These are phyloP conservation scores for Sanghuangporus sanghuang DNA, from an alignment of 1,284 basidiomycete genomes.

Conservation along the genomic window DNA sequence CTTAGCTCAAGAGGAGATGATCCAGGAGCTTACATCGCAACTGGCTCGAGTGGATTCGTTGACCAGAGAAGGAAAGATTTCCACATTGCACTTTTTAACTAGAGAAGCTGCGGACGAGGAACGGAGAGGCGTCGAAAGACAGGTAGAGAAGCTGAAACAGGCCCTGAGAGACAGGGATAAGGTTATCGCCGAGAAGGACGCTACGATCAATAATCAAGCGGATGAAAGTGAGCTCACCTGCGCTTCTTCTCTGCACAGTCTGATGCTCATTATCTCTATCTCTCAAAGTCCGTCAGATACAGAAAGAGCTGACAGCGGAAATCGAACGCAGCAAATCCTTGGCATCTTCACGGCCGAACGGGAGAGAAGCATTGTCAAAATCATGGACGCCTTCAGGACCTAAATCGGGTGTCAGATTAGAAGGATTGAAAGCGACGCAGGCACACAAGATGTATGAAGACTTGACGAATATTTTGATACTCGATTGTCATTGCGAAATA, in stretches of 20 bases:
- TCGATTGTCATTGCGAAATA: conserved; percentile 27
- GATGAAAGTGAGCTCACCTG: conserved; percentile 3
- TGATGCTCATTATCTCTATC: conserved; percentile 2
- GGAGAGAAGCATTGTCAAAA: conserved; percentile 2
- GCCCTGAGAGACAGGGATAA: conserved; percentile 39
- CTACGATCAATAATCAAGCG: conserved; percentile 1
- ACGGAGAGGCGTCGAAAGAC: conserved; percentile 45
- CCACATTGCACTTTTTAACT: conserved; percentile 59
- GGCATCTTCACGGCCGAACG: conserved; percentile 31
- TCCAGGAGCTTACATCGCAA: conserved; percentile 52
- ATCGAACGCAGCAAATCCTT: conserved; percentile 51
- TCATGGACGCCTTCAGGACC: background rate
- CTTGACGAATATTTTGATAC: conserved; percentile 34
- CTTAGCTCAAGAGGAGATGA: conserved; percentile 51
- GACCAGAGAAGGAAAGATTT: conserved; percentile 41
- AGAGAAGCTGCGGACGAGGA: conserved; percentile 69
- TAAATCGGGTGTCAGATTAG: background rate
- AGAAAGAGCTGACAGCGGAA: conserved; percentile 54
- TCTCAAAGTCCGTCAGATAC: conserved; percentile 39
- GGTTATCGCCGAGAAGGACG: conserved; percentile 37
- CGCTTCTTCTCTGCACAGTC: background rate
- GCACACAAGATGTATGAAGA: conserved; percentile 43
- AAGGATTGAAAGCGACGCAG: conserved; percentile 26
- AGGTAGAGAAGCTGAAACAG: conserved; percentile 42
- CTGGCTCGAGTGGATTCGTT: conserved; percentile 50